Evolutionary conservation across 805 yeast species (phyloP).

Genomic region (Saccharomyces paradoxus): DNA sequence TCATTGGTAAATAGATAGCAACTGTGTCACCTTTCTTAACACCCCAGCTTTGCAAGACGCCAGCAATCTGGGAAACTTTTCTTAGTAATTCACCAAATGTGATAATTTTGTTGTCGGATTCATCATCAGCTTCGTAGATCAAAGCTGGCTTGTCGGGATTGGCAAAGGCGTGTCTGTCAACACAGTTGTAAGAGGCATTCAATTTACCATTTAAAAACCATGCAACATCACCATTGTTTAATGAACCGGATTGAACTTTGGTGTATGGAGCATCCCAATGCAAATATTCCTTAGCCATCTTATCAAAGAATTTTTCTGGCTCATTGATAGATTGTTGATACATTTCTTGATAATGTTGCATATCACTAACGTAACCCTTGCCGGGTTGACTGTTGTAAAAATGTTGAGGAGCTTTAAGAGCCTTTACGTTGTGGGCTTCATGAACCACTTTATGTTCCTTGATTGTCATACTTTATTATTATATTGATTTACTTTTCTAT

Average conservation of each 20-base stretch:
- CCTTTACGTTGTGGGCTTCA: slow-evolving; percentile 33
- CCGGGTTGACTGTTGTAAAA: slow-evolving; percentile 35
- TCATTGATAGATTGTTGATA: slow-evolving; percentile 72
- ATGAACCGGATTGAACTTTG: slow-evolving; percentile 45
- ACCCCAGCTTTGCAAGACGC: slow-evolving; percentile 74
- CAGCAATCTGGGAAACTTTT: slow-evolving; percentile 81
- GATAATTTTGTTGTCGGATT: slow-evolving; percentile 57
- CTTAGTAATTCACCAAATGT: slow-evolving; percentile 82
- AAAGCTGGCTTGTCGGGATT: slow-evolving; percentile 80
- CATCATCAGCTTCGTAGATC: slow-evolving; percentile 92
- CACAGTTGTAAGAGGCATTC: slow-evolving; percentile 89
- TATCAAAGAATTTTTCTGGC: slow-evolving; percentile 79
- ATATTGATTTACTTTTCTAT: neutral
- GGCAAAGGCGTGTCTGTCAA: slow-evolving; percentile 87
- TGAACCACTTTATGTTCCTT: slow-evolving; percentile 33
- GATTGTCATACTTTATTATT: slow-evolving; percentile 10
- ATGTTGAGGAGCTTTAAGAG: slow-evolving; percentile 33
- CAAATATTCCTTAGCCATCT: slow-evolving; percentile 62
- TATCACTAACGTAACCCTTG: slow-evolving; percentile 42
- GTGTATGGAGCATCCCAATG: slow-evolving; percentile 70
- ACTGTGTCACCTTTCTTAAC: slow-evolving; percentile 92
- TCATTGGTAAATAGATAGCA: slow-evolving; percentile 95
- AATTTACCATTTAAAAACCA: slow-evolving; percentile 93
- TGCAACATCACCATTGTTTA: slow-evolving; percentile 70
- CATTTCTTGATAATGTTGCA: slow-evolving; percentile 64